A percentile compares a stretch with the other conserved stretches of the same genome.
phyloP scores from a whole-genome alignment of 1,284 basidiomycete genomes.

The Takashimella koratensis region DNA sequence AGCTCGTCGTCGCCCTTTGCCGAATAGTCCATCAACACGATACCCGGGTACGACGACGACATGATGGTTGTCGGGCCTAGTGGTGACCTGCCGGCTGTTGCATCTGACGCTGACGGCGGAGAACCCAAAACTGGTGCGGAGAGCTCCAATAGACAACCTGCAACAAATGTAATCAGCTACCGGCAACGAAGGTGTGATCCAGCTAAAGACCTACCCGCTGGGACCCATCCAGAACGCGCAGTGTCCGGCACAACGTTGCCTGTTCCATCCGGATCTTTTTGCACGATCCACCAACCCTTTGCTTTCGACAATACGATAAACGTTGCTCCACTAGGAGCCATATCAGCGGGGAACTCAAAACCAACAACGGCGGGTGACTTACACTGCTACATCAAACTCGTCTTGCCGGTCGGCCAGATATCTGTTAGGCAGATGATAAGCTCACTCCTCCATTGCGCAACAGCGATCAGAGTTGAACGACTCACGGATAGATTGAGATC shows the following conservation, averaged over 20 bases:
- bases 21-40: conserved; percentile 91
- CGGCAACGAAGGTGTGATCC: conserved; percentile 6
- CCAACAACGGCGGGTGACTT: conserved; percentile 48
- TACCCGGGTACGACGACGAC: conserved; percentile 87
- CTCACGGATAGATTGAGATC: conserved; percentile 52
- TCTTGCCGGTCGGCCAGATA: conserved; percentile 96
- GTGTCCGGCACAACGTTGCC: conserved; percentile 73
- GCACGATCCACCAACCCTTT: conserved; percentile 98
- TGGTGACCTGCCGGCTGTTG: conserved; percentile 52
- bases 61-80: conserved; percentile 84
- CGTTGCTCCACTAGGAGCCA: conserved; percentile 65
- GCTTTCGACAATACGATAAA: conserved; percentile 91
- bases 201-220: conserved; percentile 56
- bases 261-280: conserved; percentile 81
- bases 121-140: conserved; percentile 62
- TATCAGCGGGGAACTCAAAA: neutral
- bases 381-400: conserved; percentile 97
- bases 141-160: conserved; percentile 87
- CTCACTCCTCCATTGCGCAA: too few relatives aligned
- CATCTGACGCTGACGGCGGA: conserved; percentile 16
- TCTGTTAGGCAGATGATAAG: too few relatives aligned
- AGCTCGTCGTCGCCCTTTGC: conserved; percentile 87
- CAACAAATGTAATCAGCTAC: conserved; percentile 35
- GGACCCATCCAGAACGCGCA: conserved; percentile 78
- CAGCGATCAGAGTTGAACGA: conserved; percentile 44